These are phyloP conservation scores for Paracoccidioides lutzii DNA, from an alignment of 2,329 filamentous ascomycete genomes.

Conservation along the genomic window DNA sequence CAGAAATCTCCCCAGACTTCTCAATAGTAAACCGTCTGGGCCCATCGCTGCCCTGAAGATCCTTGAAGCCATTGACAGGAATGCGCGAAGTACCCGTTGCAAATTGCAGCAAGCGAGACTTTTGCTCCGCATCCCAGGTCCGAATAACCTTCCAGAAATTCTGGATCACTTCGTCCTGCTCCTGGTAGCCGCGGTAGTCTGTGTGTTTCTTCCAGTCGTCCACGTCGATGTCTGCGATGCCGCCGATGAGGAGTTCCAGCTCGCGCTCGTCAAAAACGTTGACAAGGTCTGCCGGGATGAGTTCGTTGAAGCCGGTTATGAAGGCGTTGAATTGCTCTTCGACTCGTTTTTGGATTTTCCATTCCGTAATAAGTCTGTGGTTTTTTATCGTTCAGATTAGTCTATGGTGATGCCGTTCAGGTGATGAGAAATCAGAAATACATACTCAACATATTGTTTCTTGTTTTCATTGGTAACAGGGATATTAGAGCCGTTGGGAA, in stretches of 20 bases:
- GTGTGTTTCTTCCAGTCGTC: constrained; percentile 99
- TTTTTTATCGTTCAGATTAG: not conserved
- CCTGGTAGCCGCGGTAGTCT: constrained; percentile 95
- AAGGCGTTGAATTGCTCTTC: constrained; percentile 98
- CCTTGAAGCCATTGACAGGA: constrained; percentile 98
- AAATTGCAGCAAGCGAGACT: constrained; percentile 89
- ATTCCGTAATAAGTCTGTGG: constrained; percentile 77
- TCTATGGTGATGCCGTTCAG: not conserved
- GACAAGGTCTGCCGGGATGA: constrained; percentile 90
- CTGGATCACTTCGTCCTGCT: constrained; percentile 91
- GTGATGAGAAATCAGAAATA: constrained; percentile 8
- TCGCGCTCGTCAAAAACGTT: constrained; percentile 98
- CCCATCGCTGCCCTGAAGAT: constrained; percentile 91
- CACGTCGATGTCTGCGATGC: constrained; percentile 99
- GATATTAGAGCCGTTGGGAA: constrained; percentile 78
- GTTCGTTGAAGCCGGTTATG: constrained; percentile 91
- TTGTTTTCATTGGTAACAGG: constrained; percentile 98
- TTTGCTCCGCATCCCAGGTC: constrained; percentile 96
- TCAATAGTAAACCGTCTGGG: constrained; percentile 95
- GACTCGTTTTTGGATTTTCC: constrained; percentile 97
- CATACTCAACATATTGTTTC: constrained; percentile 89
- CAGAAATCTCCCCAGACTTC: constrained; percentile 81
- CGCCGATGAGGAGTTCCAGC: constrained; percentile 87
- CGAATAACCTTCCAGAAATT: constrained; percentile 97
- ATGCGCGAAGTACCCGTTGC: constrained; percentile 96